phyloP scores from a whole-genome alignment of 352 stramenopile genomes.

The Phytophthora idaei region DNA sequence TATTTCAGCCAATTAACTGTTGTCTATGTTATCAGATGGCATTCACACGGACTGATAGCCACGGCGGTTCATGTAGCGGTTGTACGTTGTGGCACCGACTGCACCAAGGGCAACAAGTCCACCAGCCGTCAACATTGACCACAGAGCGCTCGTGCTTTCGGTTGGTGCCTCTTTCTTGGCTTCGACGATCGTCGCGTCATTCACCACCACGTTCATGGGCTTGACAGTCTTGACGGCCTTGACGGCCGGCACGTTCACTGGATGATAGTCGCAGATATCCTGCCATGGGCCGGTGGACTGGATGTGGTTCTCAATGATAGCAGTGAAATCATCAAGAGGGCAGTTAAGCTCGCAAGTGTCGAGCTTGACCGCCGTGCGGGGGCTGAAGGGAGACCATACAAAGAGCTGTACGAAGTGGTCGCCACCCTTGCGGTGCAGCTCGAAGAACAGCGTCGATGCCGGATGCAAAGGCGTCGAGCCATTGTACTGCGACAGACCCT shows the following conservation, averaged over 20 bases:
- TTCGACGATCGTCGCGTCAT: conserved; percentile 34
- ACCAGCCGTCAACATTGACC: conserved; percentile 43
- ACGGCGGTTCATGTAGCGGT: conserved; percentile 50
- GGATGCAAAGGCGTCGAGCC: conserved; percentile 70
- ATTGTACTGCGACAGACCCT: conserved; percentile 62
- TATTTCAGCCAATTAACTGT: conserved; percentile 17
- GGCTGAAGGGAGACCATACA: conserved; percentile 70
- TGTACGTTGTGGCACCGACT: conserved; percentile 46
- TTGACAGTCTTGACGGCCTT: conserved; percentile 30
- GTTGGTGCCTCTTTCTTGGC: conserved; percentile 12
- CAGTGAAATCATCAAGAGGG: conserved; percentile 57
- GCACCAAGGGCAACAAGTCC: conserved; percentile 47
- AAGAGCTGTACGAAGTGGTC: conserved; percentile 69
- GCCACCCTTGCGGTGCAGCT: conserved; percentile 51
- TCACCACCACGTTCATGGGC: conserved; percentile 35
- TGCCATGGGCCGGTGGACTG: conserved; percentile 68
- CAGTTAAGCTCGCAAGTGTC: conserved; percentile 65
- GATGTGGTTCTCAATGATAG: conserved; percentile 63
- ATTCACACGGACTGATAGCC: conserved; percentile 50
- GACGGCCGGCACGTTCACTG: conserved; percentile 39
- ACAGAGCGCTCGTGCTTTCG: conserved; percentile 20
- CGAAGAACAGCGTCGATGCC: conserved; percentile 77
- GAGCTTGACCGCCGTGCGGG: conserved; percentile 60
- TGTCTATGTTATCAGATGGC: conserved; percentile 19
- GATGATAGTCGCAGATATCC: conserved; percentile 76